phyloP scores from a whole-genome alignment of 257 asterid genomes.

The Leonotis leonurus region DNA sequence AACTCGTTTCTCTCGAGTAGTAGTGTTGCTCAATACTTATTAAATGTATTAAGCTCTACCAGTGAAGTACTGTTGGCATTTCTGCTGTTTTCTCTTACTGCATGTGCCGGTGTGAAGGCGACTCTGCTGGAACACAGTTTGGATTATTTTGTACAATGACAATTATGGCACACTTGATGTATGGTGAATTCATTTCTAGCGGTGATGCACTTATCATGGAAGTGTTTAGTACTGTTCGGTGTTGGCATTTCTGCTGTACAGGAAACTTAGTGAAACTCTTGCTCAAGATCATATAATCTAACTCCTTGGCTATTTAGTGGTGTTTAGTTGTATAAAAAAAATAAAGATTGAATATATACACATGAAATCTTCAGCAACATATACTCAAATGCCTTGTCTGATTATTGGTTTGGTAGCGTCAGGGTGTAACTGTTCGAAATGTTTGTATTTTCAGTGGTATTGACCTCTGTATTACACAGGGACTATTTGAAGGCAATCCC shows the following conservation, averaged over 20 bases:
- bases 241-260: too few relatives aligned
- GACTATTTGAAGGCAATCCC: slow-evolving; percentile 94
- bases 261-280: background rate
- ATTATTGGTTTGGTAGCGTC: background rate
- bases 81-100: background rate
- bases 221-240: too few relatives aligned
- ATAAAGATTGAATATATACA: background rate
- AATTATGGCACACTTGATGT: background rate
- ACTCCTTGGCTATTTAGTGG: background rate
- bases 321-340: background rate
- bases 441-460: background rate
- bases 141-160: too few relatives aligned
- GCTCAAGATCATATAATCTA: background rate
- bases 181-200: background rate
- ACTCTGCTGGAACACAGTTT: background rate
- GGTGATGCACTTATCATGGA: background rate
- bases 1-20: background rate
- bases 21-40: background rate
- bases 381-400: background rate
- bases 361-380: background rate
- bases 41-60: too few relatives aligned
- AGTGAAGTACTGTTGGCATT: background rate
- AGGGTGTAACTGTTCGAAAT: background rate
- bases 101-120: background rate
- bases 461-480: slow-evolving; percentile 36